Percentiles rank a stretch among this genome's conserved stretches.
Conservation (phyloP, 116 monocot species). For the Posidonia oceanica region DNA sequence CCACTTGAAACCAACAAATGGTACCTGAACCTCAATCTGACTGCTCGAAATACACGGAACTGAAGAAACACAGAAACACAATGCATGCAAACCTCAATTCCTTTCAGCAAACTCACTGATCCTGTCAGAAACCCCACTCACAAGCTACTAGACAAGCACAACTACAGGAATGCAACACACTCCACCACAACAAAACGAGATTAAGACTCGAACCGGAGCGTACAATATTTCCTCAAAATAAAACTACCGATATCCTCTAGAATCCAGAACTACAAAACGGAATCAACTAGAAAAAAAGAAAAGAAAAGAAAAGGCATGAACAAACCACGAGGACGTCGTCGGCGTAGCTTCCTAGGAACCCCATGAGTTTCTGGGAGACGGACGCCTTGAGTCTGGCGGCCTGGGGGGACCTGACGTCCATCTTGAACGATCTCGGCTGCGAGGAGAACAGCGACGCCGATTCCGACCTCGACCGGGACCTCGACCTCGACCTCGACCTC, state of each 20-base stretch:
- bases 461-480: background rate
- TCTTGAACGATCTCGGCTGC: constrained; percentile 31
- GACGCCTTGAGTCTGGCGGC: constrained; percentile 35
- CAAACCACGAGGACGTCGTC: constrained; percentile 69
- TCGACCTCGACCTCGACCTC: too few species aligned
- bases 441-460: constrained; percentile 7
- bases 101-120: too few species aligned
- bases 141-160: too few species aligned
- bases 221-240: too few species aligned
- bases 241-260: background rate
- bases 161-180: too few species aligned
- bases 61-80: too few species aligned
- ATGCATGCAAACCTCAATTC: too few species aligned
- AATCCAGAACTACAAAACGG: background rate
- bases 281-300: background rate
- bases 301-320: background rate
- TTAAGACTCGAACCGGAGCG: background rate
- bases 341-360: constrained; percentile 57
- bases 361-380: constrained; percentile 44
- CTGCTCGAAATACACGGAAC: background rate
- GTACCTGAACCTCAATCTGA: too few species aligned
- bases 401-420: constrained; percentile 52
- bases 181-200: too few species aligned
- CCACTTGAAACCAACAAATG: too few species aligned
- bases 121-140: too few species aligned